Evolutionary conservation across 2,329 filamentous ascomycete genomes (phyloP).

Genomic region (Xylaria sp.): DNA sequence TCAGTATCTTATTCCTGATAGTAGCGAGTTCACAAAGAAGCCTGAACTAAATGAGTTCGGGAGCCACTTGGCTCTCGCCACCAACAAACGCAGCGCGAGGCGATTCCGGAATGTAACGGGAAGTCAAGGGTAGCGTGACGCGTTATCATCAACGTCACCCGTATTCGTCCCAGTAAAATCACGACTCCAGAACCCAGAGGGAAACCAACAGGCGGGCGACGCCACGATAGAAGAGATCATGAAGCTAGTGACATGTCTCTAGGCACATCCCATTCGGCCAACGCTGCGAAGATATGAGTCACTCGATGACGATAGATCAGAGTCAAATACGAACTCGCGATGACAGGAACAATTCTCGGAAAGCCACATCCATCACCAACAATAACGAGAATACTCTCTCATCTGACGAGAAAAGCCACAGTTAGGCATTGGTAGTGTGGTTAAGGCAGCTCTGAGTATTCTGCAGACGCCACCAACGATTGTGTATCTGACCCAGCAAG

Average conservation of each 20-base stretch:
- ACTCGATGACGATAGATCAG: background rate
- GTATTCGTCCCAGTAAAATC: background rate
- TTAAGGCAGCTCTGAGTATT: background rate
- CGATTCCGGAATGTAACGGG: slow-evolving; percentile 14
- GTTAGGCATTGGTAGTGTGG: background rate
- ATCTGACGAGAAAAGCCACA: background rate
- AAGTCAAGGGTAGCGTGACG: background rate
- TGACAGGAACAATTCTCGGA: background rate
- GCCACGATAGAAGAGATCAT: background rate
- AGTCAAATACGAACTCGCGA: background rate
- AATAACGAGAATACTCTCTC: slow-evolving; percentile 5
- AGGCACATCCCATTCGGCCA: background rate
- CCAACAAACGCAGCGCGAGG: slow-evolving; percentile 11
- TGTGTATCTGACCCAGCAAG: background rate
- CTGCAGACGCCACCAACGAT: slow-evolving; percentile 18
- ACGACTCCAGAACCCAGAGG: background rate
- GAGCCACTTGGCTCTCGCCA: background rate
- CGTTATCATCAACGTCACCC: background rate
- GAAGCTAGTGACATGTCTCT: background rate
- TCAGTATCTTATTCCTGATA: background rate
- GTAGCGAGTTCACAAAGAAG: background rate
- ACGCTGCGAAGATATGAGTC: slow-evolving; percentile 1
- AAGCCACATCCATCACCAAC: slow-evolving; percentile 11
- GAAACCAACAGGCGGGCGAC: background rate
- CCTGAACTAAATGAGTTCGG: background rate